A percentile compares a stretch with the other conserved stretches of the same genome.
phyloP scores from a whole-genome alignment of 1,139 yeast genomes.

The Entelexis sorbosivorans region DNA sequence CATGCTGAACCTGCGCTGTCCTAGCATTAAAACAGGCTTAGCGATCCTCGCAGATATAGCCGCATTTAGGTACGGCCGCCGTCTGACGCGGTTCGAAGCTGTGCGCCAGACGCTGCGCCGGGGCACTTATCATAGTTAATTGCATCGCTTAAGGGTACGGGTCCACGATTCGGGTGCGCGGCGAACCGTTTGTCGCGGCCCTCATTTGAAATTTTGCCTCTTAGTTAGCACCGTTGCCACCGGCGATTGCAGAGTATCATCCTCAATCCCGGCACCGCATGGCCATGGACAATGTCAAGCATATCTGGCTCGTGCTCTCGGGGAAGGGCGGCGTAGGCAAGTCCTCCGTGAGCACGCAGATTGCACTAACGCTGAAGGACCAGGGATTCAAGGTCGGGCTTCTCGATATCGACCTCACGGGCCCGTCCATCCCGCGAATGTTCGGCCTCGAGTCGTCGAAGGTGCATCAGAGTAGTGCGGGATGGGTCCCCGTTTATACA shows the following conservation, averaged over 20 bases:
- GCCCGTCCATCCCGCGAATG: constrained; percentile 95
- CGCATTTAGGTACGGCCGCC: no score
- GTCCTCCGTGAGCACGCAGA: constrained; percentile 87
- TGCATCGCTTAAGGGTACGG: no score
- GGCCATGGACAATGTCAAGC: constrained; percentile 41
- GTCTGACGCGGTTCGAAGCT: no score
- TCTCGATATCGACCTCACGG: constrained; percentile 87
- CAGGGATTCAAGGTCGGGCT: constrained; percentile 79
- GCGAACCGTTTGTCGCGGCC: neutral
- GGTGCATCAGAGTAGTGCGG: constrained; percentile 68
- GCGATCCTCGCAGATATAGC: no score
- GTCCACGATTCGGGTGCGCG: no score
- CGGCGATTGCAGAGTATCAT: neutral
- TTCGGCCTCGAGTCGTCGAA: constrained; percentile 76
- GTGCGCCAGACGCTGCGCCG: no score
- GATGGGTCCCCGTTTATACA: constrained; percentile 82
- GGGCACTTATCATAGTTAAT: no score
- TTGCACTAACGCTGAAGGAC: constrained; percentile 64
- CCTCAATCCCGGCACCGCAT: no score
- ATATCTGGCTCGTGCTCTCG: constrained; percentile 68
- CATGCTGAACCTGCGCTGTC: no score
- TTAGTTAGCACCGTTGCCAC: constrained; percentile 6
- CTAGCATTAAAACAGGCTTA: no score
- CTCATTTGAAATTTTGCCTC: constrained; percentile 3
- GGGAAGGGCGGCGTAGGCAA: constrained; percentile 77